phyloP scores from a whole-genome alignment of 352 stramenopile species.

The Globisporangium nagaii region DNA sequence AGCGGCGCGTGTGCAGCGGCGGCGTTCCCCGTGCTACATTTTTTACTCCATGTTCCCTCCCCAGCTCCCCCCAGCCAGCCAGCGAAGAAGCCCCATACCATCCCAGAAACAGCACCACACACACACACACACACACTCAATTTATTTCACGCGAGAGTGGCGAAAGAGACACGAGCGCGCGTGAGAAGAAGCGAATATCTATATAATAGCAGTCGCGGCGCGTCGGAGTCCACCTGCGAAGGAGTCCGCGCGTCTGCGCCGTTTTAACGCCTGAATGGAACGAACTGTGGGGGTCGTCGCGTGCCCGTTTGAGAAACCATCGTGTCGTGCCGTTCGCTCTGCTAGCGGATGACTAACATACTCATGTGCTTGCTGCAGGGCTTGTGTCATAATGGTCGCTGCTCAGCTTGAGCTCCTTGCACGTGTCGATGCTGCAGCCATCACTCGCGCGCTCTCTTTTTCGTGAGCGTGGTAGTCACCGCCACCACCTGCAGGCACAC shows the following conservation, averaged over 20 bases:
- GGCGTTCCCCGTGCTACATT: background rate
- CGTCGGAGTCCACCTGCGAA: background rate
- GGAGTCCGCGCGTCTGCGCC: too few species aligned
- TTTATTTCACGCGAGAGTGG: slow-evolving; percentile 1
- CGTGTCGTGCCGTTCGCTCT: too few species aligned
- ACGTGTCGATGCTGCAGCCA: too few species aligned
- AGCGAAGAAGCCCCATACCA: background rate
- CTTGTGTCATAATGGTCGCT: too few species aligned
- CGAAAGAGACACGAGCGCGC: background rate
- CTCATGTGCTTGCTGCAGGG: too few species aligned
- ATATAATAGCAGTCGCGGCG: slow-evolving; percentile 1
- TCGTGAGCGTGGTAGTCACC: too few species aligned
- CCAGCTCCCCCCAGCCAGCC: background rate
- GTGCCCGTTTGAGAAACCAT: slow-evolving; percentile 4
- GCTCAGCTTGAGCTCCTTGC: too few species aligned
- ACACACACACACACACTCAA: too few species aligned
- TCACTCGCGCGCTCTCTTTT: too few species aligned
- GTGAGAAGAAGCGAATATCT: background rate
- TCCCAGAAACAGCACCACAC: background rate
- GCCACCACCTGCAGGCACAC: too few species aligned
- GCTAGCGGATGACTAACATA: too few species aligned
- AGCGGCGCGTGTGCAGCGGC: background rate
- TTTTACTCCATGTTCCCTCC: slow-evolving; percentile 7
- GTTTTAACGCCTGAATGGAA: slow-evolving; percentile 7
- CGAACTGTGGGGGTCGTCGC: background rate